Percentiles rank a stretch among this genome's conserved stretches.
These are phyloP conservation scores for Ascodesmis nigricans DNA, from an alignment of 495 filamentous ascomycete genomes.

Conservation along the genomic window DNA sequence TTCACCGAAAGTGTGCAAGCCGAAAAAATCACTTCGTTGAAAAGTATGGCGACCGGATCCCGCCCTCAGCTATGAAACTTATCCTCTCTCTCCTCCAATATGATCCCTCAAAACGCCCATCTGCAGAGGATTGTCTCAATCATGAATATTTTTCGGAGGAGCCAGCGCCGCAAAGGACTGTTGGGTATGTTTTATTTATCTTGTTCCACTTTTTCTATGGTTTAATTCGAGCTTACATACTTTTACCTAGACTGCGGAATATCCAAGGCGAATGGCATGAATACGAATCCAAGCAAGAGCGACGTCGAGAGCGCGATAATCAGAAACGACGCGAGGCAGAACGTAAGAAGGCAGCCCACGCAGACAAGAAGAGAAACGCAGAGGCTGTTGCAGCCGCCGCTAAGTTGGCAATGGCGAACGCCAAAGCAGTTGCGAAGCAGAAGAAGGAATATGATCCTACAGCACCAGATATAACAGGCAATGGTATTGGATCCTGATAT, in stretches of 20 bases:
- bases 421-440: too few species aligned
- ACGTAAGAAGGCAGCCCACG: slow-evolving; percentile 26
- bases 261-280: slow-evolving; percentile 97
- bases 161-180: slow-evolving; percentile 51
- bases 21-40: slow-evolving; percentile 62
- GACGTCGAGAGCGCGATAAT: slow-evolving; percentile 72
- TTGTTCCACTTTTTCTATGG: slow-evolving; percentile 1
- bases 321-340: slow-evolving; percentile 45
- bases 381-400: too few species aligned
- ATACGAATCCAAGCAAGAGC: slow-evolving; percentile 78
- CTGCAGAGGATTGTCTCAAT: slow-evolving; percentile 62
- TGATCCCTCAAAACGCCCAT: slow-evolving; percentile 67
- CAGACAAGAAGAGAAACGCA: slow-evolving; percentile 28
- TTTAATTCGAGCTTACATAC: slow-evolving; percentile 20
- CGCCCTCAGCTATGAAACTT: slow-evolving; percentile 61
- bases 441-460: too few species aligned
- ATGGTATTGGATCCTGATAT: too few species aligned
- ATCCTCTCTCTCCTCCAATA: slow-evolving; percentile 63
- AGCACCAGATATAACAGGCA: too few species aligned
- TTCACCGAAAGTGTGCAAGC: slow-evolving; percentile 45
- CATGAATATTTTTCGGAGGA: slow-evolving; percentile 85
- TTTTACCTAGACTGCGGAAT: slow-evolving; percentile 41
- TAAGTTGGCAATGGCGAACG: too few species aligned
- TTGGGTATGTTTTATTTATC: slow-evolving; percentile 41
- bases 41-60: slow-evolving; percentile 50